phyloP scores from a whole-genome alignment of 495 filamentous ascomycete genomes.

The Penicillium dipodomyicola region DNA sequence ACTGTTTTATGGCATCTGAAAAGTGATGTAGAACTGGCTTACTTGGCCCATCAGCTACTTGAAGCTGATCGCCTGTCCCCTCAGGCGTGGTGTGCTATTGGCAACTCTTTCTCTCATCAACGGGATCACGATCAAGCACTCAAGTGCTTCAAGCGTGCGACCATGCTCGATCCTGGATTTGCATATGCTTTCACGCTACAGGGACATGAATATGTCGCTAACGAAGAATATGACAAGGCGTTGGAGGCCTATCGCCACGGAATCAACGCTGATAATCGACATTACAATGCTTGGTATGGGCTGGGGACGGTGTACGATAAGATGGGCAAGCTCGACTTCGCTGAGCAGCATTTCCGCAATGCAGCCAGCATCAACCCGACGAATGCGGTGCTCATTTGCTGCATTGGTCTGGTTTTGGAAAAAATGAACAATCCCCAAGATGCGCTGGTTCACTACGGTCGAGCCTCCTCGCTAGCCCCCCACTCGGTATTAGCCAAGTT shows the following conservation, averaged over 20 bases:
- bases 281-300: slow-evolving; percentile 98
- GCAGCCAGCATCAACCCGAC: slow-evolving; percentile 86
- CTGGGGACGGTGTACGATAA: slow-evolving; percentile 91
- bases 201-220: slow-evolving; percentile 93
- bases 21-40: slow-evolving; percentile 85
- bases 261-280: slow-evolving; percentile 77
- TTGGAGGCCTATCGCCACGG: slow-evolving; percentile 78
- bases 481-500: slow-evolving; percentile 76
- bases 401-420: slow-evolving; percentile 85
- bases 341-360: slow-evolving; percentile 84
- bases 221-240: slow-evolving; percentile 96
- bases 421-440: slow-evolving; percentile 75
- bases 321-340: slow-evolving; percentile 86
- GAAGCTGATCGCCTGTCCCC: slow-evolving; percentile 84
- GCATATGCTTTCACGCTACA: slow-evolving; percentile 95
- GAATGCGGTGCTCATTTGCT: slow-evolving; percentile 85
- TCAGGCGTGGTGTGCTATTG: slow-evolving; percentile 91
- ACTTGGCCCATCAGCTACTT: slow-evolving; percentile 83
- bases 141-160: slow-evolving; percentile 92
- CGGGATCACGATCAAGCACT: slow-evolving; percentile 93
- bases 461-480: slow-evolving; percentile 79
- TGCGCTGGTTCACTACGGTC: slow-evolving; percentile 75
- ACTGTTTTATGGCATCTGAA: slow-evolving; percentile 97
- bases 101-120: slow-evolving; percentile 93
- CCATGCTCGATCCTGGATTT: slow-evolving; percentile 82